A percentile compares a stretch with the other conserved stretches of the same genome.
Evolutionary conservation across 2,329 filamentous ascomycete species (phyloP).

Genomic region (Orbilia javanica): DNA sequence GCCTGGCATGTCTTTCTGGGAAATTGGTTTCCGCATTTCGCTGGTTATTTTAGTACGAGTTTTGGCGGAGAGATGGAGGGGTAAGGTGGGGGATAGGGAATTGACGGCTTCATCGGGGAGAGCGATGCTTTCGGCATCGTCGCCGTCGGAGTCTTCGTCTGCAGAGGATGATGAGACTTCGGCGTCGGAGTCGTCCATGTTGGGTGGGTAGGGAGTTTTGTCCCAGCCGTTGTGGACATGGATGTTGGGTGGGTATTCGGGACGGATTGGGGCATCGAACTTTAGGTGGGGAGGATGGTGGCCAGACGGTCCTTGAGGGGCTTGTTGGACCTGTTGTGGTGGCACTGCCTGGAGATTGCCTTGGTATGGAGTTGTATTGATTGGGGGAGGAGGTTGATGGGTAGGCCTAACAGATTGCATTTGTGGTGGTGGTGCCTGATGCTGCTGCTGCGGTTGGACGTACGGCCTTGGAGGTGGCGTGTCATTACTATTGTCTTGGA

Average conservation of each 20-base stretch:
- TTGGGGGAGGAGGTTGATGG: constrained; percentile 20
- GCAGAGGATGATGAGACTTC: constrained; percentile 24
- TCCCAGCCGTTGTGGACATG: constrained; percentile 51
- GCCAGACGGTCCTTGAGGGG: neutral
- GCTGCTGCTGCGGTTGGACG: constrained; percentile 16
- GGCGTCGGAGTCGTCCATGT: neutral
- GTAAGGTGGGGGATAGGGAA: constrained; percentile 30
- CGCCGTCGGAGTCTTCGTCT: constrained; percentile 37
- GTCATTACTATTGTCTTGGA: constrained; percentile 34
- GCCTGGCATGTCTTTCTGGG: constrained; percentile 80
- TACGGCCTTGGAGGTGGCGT: constrained; percentile 35
- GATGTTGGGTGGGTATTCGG: constrained; percentile 46
- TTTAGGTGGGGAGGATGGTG: constrained; percentile 8
- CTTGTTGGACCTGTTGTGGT: constrained; percentile 11
- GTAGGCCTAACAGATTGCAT: constrained; percentile 43
- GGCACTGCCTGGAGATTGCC: constrained; percentile 22
- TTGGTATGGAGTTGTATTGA: constrained; percentile 27
- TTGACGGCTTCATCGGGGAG: constrained; percentile 30
- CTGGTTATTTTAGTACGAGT: constrained; percentile 71
- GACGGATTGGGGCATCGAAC: neutral
- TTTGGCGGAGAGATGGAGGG: constrained; percentile 49
- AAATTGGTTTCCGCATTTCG: constrained; percentile 82
- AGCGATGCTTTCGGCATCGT: constrained; percentile 22
- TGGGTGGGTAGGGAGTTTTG: constrained; percentile 17
- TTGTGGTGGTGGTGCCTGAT: constrained; percentile 23